These are phyloP conservation scores for Withania somnifera DNA, from an alignment of 305 asterid genomes.

Conservation along the genomic window DNA sequence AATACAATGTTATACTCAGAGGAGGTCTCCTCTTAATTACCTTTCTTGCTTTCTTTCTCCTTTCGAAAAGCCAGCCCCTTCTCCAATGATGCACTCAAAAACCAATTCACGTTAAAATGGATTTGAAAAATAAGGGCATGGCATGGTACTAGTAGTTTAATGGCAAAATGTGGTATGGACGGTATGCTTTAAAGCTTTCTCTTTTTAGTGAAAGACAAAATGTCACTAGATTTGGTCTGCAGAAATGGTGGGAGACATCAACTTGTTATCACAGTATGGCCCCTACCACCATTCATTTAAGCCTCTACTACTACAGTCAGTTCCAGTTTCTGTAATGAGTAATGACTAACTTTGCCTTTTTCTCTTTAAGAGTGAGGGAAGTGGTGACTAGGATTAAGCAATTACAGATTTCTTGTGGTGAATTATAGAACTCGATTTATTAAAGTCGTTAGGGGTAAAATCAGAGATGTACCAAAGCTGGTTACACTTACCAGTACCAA, in stretches of 20 bases:
- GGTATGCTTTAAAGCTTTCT: not conserved
- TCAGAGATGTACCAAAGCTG: not conserved
- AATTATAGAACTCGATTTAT: not conserved
- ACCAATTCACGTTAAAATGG: not conserved
- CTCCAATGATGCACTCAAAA: too few species aligned
- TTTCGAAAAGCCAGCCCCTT: not conserved
- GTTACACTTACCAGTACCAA: not conserved
- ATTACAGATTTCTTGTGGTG: not conserved
- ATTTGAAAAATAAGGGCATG: not conserved
- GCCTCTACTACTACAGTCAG: not conserved
- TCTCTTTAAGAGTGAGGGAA: not conserved
- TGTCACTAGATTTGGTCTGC: slow-evolving; percentile 18
- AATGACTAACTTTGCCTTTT: not conserved
- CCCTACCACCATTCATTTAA: not conserved
- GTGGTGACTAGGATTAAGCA: not conserved
- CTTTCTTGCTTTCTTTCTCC: not conserved
- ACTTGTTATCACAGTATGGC: slow-evolving; percentile 1
- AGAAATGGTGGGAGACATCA: slow-evolving; percentile 17
- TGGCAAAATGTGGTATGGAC: not conserved
- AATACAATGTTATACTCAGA: not conserved
- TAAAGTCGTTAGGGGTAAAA: not conserved
- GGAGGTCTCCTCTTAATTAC: too few species aligned
- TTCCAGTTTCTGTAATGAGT: not conserved
- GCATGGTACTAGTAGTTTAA: not conserved
- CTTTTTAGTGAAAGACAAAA: too few species aligned